phyloP scores from a whole-genome alignment of 2,329 filamentous ascomycete species.

The Aspergillus ochraceus region DNA sequence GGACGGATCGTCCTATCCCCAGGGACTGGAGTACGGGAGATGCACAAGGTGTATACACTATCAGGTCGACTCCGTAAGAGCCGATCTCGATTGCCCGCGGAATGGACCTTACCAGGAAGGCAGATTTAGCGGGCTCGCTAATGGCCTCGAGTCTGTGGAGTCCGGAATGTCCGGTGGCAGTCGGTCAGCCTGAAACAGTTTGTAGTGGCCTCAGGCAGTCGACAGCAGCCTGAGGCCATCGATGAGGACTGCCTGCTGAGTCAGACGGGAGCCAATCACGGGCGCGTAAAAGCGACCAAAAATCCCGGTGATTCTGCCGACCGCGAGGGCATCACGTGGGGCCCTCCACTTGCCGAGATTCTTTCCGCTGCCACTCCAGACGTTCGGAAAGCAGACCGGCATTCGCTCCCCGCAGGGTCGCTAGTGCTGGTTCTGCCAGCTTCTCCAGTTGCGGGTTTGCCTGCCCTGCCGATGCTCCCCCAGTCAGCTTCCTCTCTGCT shows the following conservation, averaged over 20 bases:
- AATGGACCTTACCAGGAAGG: slow-evolving; percentile 9
- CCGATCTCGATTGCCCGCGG: slow-evolving; percentile 16
- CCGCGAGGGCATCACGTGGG: slow-evolving; percentile 22
- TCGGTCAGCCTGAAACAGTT: too few relatives aligned
- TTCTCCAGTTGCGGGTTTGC: background rate
- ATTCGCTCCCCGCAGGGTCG: slow-evolving; percentile 19
- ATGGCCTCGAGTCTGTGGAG: background rate
- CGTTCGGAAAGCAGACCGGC: slow-evolving; percentile 29
- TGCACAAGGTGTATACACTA: background rate
- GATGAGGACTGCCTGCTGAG: too few relatives aligned
- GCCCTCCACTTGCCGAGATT: slow-evolving; percentile 31
- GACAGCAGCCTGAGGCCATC: too few relatives aligned
- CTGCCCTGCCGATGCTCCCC: background rate
- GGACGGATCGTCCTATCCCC: too few relatives aligned
- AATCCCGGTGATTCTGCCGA: slow-evolving; percentile 26
- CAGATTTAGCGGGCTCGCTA: background rate
- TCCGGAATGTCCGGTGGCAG: too few relatives aligned
- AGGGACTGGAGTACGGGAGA: background rate
- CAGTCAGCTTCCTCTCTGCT: background rate
- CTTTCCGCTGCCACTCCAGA: slow-evolving; percentile 21
- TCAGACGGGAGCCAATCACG: slow-evolving; percentile 7
- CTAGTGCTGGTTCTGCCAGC: slow-evolving; percentile 6
- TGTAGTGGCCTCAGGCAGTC: too few relatives aligned
- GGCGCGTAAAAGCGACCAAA: slow-evolving; percentile 10
- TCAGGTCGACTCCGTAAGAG: slow-evolving; percentile 6